Evolutionary conservation across 805 yeast genomes (phyloP), one percentile per base, ranked within the genome.

Genomic region (Barnettozyma sucrosica): DNA sequence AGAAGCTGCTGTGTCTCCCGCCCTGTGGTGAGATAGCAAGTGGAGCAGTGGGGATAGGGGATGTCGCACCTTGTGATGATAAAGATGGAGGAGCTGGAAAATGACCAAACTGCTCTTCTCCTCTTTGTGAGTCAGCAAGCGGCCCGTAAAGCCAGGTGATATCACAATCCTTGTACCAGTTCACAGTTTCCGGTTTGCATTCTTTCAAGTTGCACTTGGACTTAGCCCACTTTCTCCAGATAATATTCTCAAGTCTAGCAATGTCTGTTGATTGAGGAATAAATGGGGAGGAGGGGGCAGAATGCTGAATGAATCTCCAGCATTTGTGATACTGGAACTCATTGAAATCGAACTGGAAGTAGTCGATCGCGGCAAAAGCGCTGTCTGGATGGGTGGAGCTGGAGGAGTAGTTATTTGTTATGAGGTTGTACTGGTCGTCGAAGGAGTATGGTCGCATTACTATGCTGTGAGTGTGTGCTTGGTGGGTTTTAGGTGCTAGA

Each of bases 81-180:
- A 21, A 2, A 16, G 37, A 34, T 34, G 21, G 21, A 16, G 37
- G 18, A 16, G 37, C 5, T 21, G 21, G 13, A 19, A 13, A 7
- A 8, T 42, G 42, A 3, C 56, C 56, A 44, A 55, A 55, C 36
- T 46, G 40, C 13, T 46, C 40, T 16, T 52, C 53, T n/a, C 48
- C 32, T 6, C 39, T 23, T 10, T 45, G 38, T 25, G 46, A 32
- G 25, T 41, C 47, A 4, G 57, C 58, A 9, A 61, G 41, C 68
- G 99, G 99, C 1, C 99, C 99, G 66, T 90, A 93, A 7, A 92
- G 76, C 89, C 97, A 92, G 1, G 97, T 89, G 23, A 92, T 92
- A 61, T 92, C 99, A 57, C 81, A 81, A 56, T 90, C 97, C 67
- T 93, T 93, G 50, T 85, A 80, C 99, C 99, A 92, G 66, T 93